Evolutionary conservation across 345 rosid genomes (phyloP).

Genomic region (Eucalyptus polybractea): DNA sequence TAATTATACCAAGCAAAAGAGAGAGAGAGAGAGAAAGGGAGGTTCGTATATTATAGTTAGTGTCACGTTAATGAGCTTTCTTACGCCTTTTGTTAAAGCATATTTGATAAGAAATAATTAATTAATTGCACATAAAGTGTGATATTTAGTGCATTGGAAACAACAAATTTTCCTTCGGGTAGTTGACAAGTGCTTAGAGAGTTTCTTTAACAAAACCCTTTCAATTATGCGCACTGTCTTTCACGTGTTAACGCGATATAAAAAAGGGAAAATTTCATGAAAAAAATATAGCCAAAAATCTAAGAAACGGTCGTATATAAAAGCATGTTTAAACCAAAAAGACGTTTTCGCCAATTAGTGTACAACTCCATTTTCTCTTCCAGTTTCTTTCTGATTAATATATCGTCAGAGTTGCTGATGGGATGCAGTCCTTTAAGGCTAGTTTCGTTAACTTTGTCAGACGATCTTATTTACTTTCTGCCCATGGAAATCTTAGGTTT

Average conservation of each 20-base stretch:
- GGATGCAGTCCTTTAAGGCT: neutral
- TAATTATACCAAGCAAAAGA: neutral
- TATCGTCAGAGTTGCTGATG: neutral
- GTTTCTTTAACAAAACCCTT: neutral
- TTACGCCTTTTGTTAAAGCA: neutral
- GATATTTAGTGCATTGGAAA: neutral
- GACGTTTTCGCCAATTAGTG: neutral
- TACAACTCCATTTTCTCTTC: neutral
- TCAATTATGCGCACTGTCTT: neutral
- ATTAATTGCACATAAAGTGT: neutral
- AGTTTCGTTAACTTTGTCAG: neutral
- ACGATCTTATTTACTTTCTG: neutral
- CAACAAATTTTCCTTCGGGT: neutral
- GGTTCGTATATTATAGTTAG: neutral
- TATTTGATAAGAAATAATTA: neutral
- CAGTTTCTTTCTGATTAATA: neutral
- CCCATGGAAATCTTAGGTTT: neutral
- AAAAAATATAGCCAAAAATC: neutral
- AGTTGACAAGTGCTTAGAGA: neutral
- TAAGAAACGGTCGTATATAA: too few relatives aligned
- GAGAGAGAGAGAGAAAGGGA: neutral
- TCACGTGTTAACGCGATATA: neutral
- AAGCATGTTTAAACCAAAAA: neutral
- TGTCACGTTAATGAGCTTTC: neutral
- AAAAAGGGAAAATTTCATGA: neutral